Evolutionary conservation across 164 flowering plant species (phyloP).

Genomic region (Cinnamomum chago): DNA sequence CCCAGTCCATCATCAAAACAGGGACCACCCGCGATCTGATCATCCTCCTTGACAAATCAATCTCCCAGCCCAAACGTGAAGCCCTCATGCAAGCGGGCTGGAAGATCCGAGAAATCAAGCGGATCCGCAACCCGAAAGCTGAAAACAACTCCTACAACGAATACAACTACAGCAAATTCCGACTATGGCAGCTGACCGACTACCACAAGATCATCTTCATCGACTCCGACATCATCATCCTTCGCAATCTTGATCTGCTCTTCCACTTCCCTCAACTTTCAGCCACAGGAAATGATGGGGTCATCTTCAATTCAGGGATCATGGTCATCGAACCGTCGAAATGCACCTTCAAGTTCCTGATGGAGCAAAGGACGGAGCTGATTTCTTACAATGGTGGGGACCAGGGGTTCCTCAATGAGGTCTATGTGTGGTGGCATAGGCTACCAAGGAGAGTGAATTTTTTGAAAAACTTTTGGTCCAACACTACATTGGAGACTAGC

Average conservation of each 20-base stretch:
- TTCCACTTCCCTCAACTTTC: conserved; percentile 84
- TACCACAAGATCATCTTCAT: conserved; percentile 84
- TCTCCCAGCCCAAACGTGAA: conserved; percentile 43
- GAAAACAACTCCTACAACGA: conserved; percentile 74
- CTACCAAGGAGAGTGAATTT: conserved; percentile 74
- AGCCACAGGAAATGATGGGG: conserved; percentile 73
- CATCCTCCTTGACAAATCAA: conserved; percentile 72
- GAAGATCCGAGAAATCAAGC: conserved; percentile 57
- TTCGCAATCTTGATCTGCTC: conserved; percentile 67
- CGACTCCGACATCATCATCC: conserved; percentile 79
- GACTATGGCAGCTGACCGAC: conserved; percentile 90
- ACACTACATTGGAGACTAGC: conserved; percentile 42
- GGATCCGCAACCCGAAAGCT: conserved; percentile 85
- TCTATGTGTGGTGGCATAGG: conserved; percentile 95
- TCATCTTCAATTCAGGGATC: conserved; percentile 87
- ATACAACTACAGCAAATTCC: conserved; percentile 90
- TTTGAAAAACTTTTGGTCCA: conserved; percentile 87
- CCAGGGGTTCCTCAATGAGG: conserved; percentile 89
- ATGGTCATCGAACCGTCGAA: conserved; percentile 95
- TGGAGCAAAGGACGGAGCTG: conserved; percentile 45
- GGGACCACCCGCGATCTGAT: conserved; percentile 81
- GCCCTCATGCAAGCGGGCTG: conserved; percentile 78
- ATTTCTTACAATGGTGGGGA: conserved; percentile 95
- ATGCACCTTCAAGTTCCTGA: conserved; percentile 60
- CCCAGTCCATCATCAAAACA: conserved; percentile 62